Evolutionary conservation across 2,329 filamentous ascomycete genomes (phyloP), one percentile per base, ranked within the genome.

Genomic region (Onygena corvina): DNA sequence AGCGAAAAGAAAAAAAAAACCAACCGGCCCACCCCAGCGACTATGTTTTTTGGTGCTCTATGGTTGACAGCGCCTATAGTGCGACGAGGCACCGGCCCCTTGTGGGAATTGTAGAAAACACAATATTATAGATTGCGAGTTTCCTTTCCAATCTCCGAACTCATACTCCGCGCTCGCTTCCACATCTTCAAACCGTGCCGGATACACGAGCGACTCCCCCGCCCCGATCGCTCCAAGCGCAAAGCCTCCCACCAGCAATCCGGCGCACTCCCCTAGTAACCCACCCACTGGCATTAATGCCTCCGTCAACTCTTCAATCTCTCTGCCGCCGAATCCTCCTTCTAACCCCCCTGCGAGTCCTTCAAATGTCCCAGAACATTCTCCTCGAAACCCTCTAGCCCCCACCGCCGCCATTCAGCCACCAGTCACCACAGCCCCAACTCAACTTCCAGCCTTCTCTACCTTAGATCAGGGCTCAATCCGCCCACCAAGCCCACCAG

Each of bases 91-190:
- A 5, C 52, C 57, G n/a, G 57, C 58, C 18, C 52, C 52, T 23
- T 60, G 57, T 50, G 53, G 49, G 8, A 59, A 60, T 35, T 60
- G 58, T 53, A 52, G 52, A 33, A 58, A 54, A 47, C 58, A 59
- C 49, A 55, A 58, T 23, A 58, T 42, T 27, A 25, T 60, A 40
- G 52, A 58, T 30, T 60, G 58, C 48, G 49, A 54, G 23, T 60
- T 54, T 38, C 54, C 55, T 6, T 25, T 25, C 21, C 38, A 51
- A 50, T 27, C 38, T 42, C 38, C 38, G 4, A 42, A 42, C 16
- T n/a, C 38, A 42, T 42, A 27, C 27, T 42, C 38, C 21, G 21
- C 38, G 12, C 27, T 42, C 21, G 38, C 27, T 25, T 23, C 38
- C 8, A n/a, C 27, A 20, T 27, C 44, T 21, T n/a, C 44, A n/a